Base-by-base conservation (phyloP, 2,329 filamentous ascomycete genomes). In the Chalara sp. region DNA sequence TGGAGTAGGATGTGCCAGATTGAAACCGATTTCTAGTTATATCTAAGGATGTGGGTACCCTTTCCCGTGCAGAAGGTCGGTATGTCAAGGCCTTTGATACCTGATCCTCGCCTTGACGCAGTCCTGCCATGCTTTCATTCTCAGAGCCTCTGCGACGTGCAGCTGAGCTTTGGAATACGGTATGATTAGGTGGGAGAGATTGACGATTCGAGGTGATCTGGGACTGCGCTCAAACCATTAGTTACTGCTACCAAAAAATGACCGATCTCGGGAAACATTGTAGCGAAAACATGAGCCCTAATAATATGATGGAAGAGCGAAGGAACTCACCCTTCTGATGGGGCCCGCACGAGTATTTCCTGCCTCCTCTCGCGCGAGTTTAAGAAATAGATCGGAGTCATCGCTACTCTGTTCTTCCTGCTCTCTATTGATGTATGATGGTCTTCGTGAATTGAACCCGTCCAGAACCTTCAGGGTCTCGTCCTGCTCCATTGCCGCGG, bases 331-430 rank as follows among this genome's bases (percentile, higher is more conserved):
- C 52, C 54, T 58, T 56, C 54, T 57, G 48, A 53, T 59, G 42
- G 13, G 28, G 3, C 35, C 46, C 53, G 39, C 35, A 47, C 33
- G 50, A 48, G 45, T 56, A 52, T 51, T 53, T 56, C 55, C 13
- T 49, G 44, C 49, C 51, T 66, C 63, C 48, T 64, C 62, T 37
- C 57, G 53, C n/a, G 63, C 63, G 30, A 62, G 61, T 41, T 58
- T 57, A 4, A 66, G 53, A 37, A 65, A 66, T 8, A 66, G 49
- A 55, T 66, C 63, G 33, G 60, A 61, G 28, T 65, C 63, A 51
- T 66, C 63, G 46, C 60, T 65, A 35, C 56, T 56, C n/a, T 58
- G 56, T 32, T 63, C 60, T 33, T 65, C 62, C 32, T 51, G 54
- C 13, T 60, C 58, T 10, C 56, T 55, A 40, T 53, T 45, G 8